A percentile compares a stretch with the other conserved stretches of the same genome.
phyloP scores from a whole-genome alignment of 2,329 filamentous ascomycete genomes.

The Penicillium glabrum region DNA sequence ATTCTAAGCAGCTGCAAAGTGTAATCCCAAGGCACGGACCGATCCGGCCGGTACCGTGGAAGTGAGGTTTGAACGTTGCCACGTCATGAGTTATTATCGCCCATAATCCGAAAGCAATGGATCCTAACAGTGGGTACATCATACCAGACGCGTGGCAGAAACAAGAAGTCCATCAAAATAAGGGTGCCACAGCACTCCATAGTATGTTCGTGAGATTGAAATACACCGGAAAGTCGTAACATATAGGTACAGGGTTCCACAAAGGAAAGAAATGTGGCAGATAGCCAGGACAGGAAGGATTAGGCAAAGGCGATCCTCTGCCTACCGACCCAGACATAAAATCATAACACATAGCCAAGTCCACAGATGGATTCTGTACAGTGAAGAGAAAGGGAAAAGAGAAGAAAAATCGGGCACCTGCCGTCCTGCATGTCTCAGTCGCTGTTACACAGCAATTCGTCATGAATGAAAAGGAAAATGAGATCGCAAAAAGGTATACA shows the following conservation, averaged over 20 bases:
- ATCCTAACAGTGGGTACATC: background rate
- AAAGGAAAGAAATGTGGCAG: background rate
- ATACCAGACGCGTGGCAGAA: background rate
- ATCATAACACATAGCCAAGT: background rate
- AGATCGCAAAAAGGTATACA: slow-evolving; percentile 22
- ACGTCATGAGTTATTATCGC: background rate
- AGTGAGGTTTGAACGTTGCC: background rate
- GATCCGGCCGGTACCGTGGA: background rate
- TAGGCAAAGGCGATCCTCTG: background rate
- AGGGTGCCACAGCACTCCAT: background rate
- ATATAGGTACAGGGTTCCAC: background rate
- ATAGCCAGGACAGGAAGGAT: background rate
- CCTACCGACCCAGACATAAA: background rate
- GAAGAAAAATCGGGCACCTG: background rate
- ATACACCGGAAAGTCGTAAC: background rate
- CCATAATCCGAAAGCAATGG: background rate
- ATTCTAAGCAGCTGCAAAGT: no score
- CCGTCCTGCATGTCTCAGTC: background rate
- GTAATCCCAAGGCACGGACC: no score
- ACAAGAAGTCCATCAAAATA: background rate
- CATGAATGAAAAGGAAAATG: background rate
- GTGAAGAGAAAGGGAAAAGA: background rate
- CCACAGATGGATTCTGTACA: background rate
- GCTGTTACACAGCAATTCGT: background rate
- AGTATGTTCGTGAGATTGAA: background rate